Base-by-base conservation (phyloP, 257 asterid species). In the Penstemon newberryi region DNA sequence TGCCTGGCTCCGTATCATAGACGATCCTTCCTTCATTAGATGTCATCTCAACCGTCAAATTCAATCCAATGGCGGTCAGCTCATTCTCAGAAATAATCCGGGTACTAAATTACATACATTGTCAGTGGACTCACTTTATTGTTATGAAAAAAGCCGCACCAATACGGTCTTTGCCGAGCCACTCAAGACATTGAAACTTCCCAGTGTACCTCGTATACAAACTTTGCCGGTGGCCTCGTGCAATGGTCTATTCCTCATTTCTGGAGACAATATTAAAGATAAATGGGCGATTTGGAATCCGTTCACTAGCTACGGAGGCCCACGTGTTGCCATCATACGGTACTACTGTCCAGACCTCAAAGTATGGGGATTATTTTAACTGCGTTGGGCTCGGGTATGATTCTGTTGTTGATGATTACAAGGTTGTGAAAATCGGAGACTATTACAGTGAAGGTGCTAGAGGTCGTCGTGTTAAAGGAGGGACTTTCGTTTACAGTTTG, bases 211-310 rank as follows among this genome's bases (percentile, higher is more conserved):
- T 10, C n/a, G 4, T 49, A 0, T 33, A 13, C 43, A 8, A 1
- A 6, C 33, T 50, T 8, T 64, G 39, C 69, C 49, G 2, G 69
- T 49, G 12, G 7, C 58, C 1, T 51, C 50, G 2, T 73, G 78
- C 70, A 73, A 73, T 6, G 73, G 78, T 13, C 45, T 73, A 7
- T 44, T 73, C 13, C 62, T 73, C 59, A 36, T 52, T 42, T 37
- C 70, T 8, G 43, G 47, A 38, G 33, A 25, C 33, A 39, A 7
- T 9, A 12, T 55, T 6, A 36, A 45, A 0, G 52, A 41, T 25
- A 25, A 0, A 4, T 70, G 80, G 80, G 58, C 44, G 7, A n/a
- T 70, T 5, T 70, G 72, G 80, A 75, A 70, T 33, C 80, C 80
- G 5, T 37, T 75, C 37, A 75, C 73, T 0, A 39, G 45, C n/a